Conservation (phyloP, 2,329 filamentous ascomycete genomes). For the Colletotrichum acutatum region DNA sequence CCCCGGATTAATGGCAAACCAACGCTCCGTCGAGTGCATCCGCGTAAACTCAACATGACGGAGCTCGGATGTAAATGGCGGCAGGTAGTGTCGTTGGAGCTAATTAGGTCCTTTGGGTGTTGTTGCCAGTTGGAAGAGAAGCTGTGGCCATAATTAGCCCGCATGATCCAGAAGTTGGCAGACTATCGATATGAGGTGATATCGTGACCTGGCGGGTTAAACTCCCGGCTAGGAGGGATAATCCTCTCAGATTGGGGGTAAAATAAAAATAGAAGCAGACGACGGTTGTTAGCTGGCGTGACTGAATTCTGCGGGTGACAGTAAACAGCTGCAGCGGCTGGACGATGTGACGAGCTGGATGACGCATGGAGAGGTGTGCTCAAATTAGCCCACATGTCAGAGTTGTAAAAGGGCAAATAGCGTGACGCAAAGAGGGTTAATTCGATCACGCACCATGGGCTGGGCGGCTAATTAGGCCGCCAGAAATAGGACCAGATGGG, state of each 20-base stretch:
- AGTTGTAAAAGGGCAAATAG: slow-evolving; percentile 20
- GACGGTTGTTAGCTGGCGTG: slow-evolving; percentile 28
- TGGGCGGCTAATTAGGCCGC: slow-evolving; percentile 35
- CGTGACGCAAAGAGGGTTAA: slow-evolving; percentile 30
- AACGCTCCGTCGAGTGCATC: neutral
- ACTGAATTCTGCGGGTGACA: slow-evolving; percentile 32
- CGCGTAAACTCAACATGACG: neutral
- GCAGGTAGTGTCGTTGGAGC: neutral
- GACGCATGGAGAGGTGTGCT: slow-evolving; percentile 11
- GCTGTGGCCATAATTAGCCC: slow-evolving; percentile 29
- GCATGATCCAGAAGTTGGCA: neutral
- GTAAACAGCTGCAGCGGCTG: slow-evolving; percentile 35
- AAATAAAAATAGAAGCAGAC: slow-evolving; percentile 49
- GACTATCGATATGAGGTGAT: neutral
- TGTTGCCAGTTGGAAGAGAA: neutral
- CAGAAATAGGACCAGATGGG: slow-evolving; percentile 23
- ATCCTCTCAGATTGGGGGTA: slow-evolving; percentile 39
- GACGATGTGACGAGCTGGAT: slow-evolving; percentile 18
- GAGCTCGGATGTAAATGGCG: neutral
- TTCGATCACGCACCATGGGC: slow-evolving; percentile 26
- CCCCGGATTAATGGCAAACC: slow-evolving; percentile 7
- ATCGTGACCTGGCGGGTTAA: slow-evolving; percentile 17
- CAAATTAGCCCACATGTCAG: slow-evolving; percentile 43
- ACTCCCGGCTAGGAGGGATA: slow-evolving; percentile 18
- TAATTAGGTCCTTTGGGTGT: slow-evolving; percentile 14